Conservation (phyloP, 2,329 filamentous ascomycete genomes). For the Fusarium torreyae region DNA sequence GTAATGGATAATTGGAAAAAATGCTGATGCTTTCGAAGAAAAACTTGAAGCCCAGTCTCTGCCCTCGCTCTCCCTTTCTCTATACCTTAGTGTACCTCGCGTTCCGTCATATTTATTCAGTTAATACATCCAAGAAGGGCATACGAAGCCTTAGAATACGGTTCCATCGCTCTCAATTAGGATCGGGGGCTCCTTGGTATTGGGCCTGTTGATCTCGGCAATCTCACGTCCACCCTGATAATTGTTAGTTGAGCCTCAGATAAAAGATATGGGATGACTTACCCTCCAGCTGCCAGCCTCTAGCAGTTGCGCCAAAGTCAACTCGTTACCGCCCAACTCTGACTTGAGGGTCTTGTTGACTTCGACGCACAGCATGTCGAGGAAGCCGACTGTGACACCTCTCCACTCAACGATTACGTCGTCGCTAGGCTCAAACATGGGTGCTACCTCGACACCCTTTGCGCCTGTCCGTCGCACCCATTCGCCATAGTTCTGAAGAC, state of each 20-base stretch:
- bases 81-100: constrained; percentile 34
- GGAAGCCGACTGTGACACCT: constrained; percentile 73
- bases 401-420: constrained; percentile 77
- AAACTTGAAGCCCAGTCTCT: constrained; percentile 30
- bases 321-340: constrained; percentile 76
- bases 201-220: constrained; percentile 93
- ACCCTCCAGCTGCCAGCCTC: constrained; percentile 99
- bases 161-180: constrained; percentile 97
- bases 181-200: constrained; percentile 96
- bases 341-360: constrained; percentile 57
- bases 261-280: constrained; percentile 50
- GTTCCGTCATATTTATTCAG: constrained; percentile 43
- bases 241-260: constrained; percentile 31
- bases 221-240: constrained; percentile 91
- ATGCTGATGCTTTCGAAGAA: constrained; percentile 43
- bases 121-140: constrained; percentile 38
- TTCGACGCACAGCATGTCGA: constrained; percentile 68
- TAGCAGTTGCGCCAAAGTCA: constrained; percentile 89
- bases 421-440: constrained; percentile 71
- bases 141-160: constrained; percentile 77
- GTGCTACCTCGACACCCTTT: constrained; percentile 69
- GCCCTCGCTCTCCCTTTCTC: constrained; percentile 30
- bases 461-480: constrained; percentile 81
- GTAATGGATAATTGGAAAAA: constrained; percentile 40
- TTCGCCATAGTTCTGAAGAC: constrained; percentile 73